Percentiles rank a stretch among this genome's conserved stretches.
phyloP scores from a whole-genome alignment of 805 yeast genomes.

The Groenewaldozyma salmanticensis region DNA sequence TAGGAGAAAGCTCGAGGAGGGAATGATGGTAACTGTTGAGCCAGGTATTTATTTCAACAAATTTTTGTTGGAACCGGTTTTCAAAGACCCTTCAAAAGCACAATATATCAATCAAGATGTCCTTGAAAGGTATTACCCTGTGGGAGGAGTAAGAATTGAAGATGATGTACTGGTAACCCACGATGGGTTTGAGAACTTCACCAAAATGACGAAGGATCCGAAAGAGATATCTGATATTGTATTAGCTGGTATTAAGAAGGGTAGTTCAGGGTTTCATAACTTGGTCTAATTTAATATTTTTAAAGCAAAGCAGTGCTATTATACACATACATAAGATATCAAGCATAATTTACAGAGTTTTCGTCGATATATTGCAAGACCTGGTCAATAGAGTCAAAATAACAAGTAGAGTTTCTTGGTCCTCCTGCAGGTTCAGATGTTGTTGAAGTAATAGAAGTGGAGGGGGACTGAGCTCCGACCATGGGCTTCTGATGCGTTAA shows the following conservation, averaged over 20 bases:
- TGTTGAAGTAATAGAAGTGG: too few species aligned
- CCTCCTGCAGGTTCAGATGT: too few species aligned
- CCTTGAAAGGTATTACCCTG: conserved; percentile 66
- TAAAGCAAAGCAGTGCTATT: too few species aligned
- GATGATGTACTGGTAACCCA: conserved; percentile 79
- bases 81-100: conserved; percentile 34
- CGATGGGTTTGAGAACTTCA: conserved; percentile 70
- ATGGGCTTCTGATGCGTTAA: conserved; percentile 18
- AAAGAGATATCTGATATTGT: conserved; percentile 72
- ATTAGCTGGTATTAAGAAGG: conserved; percentile 50
- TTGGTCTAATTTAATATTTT: conserved; percentile 28
- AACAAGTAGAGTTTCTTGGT: too few species aligned
- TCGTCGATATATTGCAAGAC: conserved; percentile 34
- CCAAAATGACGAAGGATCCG: conserved; percentile 79
- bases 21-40: conserved; percentile 89
- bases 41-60: conserved; percentile 93
- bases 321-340: too few species aligned
- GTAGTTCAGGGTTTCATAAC: conserved; percentile 56
- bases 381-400: conserved; percentile 44
- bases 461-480: background rate
- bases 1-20: conserved; percentile 57
- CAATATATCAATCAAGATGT: conserved; percentile 56
- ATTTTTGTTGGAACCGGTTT: conserved; percentile 57
- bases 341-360: too few species aligned
- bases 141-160: conserved; percentile 97